phyloP scores from a whole-genome alignment of 768 basidiomycete species.

The Lentinula edodes region DNA sequence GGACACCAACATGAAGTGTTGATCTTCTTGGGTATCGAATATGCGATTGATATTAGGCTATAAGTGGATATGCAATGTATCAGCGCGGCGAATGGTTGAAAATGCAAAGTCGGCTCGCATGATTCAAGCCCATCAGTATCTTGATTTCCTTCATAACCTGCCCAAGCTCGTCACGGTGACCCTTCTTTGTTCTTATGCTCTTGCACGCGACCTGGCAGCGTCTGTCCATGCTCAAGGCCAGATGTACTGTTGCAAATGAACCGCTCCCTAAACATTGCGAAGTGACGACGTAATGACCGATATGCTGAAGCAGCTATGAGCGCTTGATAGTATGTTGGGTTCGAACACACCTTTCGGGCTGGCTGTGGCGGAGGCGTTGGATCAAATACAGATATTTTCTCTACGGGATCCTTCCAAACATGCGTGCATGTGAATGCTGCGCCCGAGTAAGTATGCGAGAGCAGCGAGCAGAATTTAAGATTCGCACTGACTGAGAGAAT shows the following conservation, averaged over 20 bases:
- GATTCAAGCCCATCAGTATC: slow-evolving; percentile 64
- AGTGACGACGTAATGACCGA: slow-evolving; percentile 69
- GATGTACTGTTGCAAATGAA: slow-evolving; percentile 77
- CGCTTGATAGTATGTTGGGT: background rate
- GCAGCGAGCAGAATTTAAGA: background rate
- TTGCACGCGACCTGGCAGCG: slow-evolving; percentile 81
- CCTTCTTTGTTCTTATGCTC: slow-evolving; percentile 60
- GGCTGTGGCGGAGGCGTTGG: slow-evolving; percentile 52
- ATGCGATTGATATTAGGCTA: slow-evolving; percentile 83
- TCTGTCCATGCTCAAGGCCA: slow-evolving; percentile 60
- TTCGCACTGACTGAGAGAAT: slow-evolving; percentile 45
- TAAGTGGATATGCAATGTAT: background rate
- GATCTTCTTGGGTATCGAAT: slow-evolving; percentile 59
- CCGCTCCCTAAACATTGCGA: slow-evolving; percentile 77
- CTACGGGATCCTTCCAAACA: slow-evolving; percentile 44
- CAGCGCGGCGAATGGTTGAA: background rate
- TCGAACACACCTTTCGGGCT: slow-evolving; percentile 42
- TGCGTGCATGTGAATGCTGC: slow-evolving; percentile 66
- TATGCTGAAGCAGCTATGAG: slow-evolving; percentile 30
- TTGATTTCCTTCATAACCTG: slow-evolving; percentile 76
- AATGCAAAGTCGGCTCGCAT: slow-evolving; percentile 36
- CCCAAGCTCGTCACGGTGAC: slow-evolving; percentile 41
- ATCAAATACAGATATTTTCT: slow-evolving; percentile 54
- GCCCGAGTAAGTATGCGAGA: background rate
- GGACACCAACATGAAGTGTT: slow-evolving; percentile 45